These are phyloP conservation scores for Smithsoniella earleae DNA, from an alignment of 163 green algal species.

Conservation along the genomic window DNA sequence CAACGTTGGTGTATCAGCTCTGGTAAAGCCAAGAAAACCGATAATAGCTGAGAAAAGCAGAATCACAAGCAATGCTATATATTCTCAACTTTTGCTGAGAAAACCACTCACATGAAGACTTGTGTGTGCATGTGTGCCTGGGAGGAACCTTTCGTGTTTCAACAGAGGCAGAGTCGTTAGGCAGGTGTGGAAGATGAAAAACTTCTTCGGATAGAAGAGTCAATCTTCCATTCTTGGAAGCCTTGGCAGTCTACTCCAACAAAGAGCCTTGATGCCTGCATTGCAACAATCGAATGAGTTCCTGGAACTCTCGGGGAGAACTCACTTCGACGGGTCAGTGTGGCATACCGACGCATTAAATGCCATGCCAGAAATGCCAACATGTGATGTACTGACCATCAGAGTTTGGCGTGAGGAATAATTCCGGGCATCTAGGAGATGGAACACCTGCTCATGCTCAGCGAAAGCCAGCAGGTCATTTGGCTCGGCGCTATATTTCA, in stretches of 20 bases:
- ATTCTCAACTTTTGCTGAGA: background rate
- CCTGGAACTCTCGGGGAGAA: background rate
- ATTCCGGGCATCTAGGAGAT: conserved; percentile 19
- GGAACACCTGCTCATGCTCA: conserved; percentile 26
- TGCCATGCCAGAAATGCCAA: conserved; percentile 23
- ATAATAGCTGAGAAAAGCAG: no score
- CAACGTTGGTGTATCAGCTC: no score
- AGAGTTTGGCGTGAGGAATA: conserved; percentile 5
- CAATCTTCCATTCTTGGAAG: conserved; percentile 26
- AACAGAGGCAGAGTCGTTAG: background rate
- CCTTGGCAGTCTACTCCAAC: conserved; percentile 4
- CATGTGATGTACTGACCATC: background rate
- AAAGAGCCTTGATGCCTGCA: conserved; percentile 23
- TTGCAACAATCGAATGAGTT: background rate
- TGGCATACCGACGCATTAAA: background rate
- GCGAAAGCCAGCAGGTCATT: conserved; percentile 17
- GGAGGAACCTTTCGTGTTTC: background rate
- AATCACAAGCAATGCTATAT: no score
- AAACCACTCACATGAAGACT: background rate
- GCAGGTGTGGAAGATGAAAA: background rate
- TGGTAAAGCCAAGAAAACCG: no score
- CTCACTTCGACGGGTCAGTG: background rate
- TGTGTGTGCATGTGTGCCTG: background rate
- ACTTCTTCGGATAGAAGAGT: background rate
- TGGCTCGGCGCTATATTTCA: conserved; percentile 25